Base-by-base conservation (phyloP, 1,284 basidiomycete species). In the Sanguinoderma infundibulare region DNA sequence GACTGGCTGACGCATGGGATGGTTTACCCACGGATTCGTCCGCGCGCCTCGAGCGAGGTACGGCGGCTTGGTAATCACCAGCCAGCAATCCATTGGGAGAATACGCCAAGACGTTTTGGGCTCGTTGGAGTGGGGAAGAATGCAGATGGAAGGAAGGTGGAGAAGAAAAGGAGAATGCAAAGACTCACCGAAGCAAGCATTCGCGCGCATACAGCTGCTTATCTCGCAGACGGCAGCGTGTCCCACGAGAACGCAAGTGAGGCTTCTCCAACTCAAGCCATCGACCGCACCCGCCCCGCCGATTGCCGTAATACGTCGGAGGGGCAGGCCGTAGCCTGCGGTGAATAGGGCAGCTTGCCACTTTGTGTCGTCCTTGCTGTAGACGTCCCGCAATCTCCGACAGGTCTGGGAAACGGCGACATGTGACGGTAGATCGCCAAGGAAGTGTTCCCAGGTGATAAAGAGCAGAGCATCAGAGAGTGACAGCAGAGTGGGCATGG, bases 241-340 rank as follows among this genome's bases (percentile, higher is more conserved):
- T 30, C 53, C 62, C 9, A 70, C 69, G 60, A 75, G 63, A 20
- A 69, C 35, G 42, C 52, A 59, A 0, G 74, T 72, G n/a, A 75
- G 53, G 26, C 61, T 55, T 32, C 67, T 67, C 72, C 72, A 75
- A 40, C 57, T 64, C 36, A 68, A 53, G 2, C 51, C 53, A 34
- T 28, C 44, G 3, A 36, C n/a, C 20, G 49, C 46, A 24, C 26
- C 57, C 34, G 56, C 57, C n/a, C 49, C 49, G 15, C n/a, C 30
- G 22, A 30, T 50, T 10, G 35, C 17, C 32, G 49, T 28, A 14
- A 49, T 59, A 38, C 70, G 66, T 14, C 68, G 65, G 39, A 69
- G 46, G 1, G 74, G 74, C n/a, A 72, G 55, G 24, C 74, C 74
- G 49, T 69, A 75, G 8, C 74, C 73, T 7, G 74, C 70, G 42